Percentiles rank a stretch among this genome's conserved stretches.
phyloP scores from a whole-genome alignment of 371 early-diverging fungal genomes.

The Blastocladiella emersonii region DNA sequence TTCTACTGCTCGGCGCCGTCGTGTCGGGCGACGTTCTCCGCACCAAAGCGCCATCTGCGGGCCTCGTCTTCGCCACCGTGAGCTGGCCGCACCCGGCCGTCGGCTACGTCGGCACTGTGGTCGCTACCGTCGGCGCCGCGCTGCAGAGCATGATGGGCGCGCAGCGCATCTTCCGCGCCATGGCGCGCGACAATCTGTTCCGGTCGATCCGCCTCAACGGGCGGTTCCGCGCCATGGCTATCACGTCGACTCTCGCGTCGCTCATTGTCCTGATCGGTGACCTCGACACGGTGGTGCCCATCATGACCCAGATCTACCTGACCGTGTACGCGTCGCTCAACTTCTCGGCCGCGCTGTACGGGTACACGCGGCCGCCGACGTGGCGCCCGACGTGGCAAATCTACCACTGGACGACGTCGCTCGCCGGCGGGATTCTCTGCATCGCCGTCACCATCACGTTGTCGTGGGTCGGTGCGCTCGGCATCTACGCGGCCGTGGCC shows the following conservation, averaged over 20 bases:
- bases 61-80: constrained; percentile 7
- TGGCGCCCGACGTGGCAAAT: constrained; percentile 19
- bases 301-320: constrained; percentile 14
- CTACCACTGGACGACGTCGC: constrained; percentile 18
- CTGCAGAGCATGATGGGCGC: constrained; percentile 15
- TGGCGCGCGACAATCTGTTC: constrained; percentile 16
- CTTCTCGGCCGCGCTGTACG: constrained; percentile 11
- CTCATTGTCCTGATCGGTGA: constrained; percentile 10
- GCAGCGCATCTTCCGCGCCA: constrained; percentile 10
- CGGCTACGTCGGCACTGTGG: constrained; percentile 10
- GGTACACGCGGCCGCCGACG: constrained; percentile 5
- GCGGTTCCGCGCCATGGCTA: constrained; percentile 10
- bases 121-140: constrained; percentile 10
- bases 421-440: constrained; percentile 11
- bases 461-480: no score
- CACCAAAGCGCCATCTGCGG: not conserved
- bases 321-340: constrained; percentile 15
- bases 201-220: constrained; percentile 7
- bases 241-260: constrained; percentile 13
- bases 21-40: constrained; percentile 10
- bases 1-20: constrained; percentile 9
- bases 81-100: constrained; percentile 15
- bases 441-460: constrained; percentile 14
- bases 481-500: no score
- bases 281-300: constrained; percentile 11